Conservation (phyloP, 345 rosid species). For the Anacardium occidentale region DNA sequence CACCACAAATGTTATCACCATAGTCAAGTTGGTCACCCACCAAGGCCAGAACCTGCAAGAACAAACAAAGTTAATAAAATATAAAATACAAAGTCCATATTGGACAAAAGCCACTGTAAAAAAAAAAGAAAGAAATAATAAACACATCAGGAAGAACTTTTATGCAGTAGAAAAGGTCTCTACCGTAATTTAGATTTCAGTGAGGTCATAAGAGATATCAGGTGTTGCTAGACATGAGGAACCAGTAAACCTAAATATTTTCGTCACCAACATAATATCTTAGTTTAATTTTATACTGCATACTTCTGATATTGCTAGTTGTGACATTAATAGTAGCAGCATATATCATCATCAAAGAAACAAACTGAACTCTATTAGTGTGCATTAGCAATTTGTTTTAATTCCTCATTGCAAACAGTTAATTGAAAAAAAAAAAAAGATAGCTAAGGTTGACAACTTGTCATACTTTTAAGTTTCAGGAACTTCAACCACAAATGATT, state of each 20-base stretch:
- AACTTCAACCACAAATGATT: neutral
- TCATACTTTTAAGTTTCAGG: neutral
- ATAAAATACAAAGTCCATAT: neutral
- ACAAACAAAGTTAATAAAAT: neutral
- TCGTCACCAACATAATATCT: neutral
- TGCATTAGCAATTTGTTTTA: neutral
- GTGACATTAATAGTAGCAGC: slow-evolving; percentile 1
- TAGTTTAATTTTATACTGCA: too few relatives aligned
- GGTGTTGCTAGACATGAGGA: neutral
- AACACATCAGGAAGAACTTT: neutral
- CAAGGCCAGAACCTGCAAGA: slow-evolving; percentile 79
- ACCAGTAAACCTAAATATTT: neutral
- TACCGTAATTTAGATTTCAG: neutral
- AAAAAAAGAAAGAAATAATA: neutral
- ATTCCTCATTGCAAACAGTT: neutral
- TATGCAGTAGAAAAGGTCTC: neutral
- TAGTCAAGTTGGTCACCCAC: slow-evolving; percentile 90
- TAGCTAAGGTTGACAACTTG: neutral
- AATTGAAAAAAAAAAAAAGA: neutral
- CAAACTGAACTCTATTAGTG: neutral
- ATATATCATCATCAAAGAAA: neutral
- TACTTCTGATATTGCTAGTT: neutral
- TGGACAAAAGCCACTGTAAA: neutral
- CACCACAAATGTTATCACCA: slow-evolving; percentile 84
- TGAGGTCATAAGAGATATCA: neutral